Evolutionary conservation across 1,284 basidiomycete genomes (phyloP), one percentile per base, ranked within the genome.

Genomic region (Microbotryomycetes sp.): DNA sequence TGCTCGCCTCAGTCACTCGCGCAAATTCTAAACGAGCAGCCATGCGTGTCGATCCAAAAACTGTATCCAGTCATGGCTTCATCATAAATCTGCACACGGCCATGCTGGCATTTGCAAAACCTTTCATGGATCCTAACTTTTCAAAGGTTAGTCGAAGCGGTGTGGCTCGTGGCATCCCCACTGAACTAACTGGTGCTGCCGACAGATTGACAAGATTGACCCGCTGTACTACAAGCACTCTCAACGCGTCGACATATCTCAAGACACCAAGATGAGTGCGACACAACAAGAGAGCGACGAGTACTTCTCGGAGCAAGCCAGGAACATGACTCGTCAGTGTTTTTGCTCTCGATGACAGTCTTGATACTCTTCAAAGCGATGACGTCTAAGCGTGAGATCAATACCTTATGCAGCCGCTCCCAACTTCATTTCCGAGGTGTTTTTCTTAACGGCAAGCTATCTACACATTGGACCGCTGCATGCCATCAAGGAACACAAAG

Each of bases 341-440:
- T 46, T 46, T 15, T n/a, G 45, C 45, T 15, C n/a, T n/a, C n/a
- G n/a, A n/a, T n/a, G n/a, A n/a, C n/a, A n/a, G n/a, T n/a, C n/a
- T n/a, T n/a, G n/a, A n/a, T n/a, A n/a, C n/a, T n/a, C n/a, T n/a
- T n/a, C n/a, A n/a, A n/a, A n/a, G n/a, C n/a, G n/a, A n/a, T n/a
- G n/a, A n/a, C 31, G 16, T 55, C 19, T 2, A 57, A 9, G 6
- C 7, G 32, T 59, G 22, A 19, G n/a, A 55, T 29, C 29, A 23
- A 36, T 45, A 4, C 23, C 15, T 23, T 12, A n/a, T 7, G 6
- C n/a, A 23, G 22, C 82, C 6, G 82, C 69, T 1, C 68, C 88
- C 2, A 97, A 96, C 75, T 98, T 99, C 77, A 93, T 98, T 68
- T 92, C 93, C 1, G 88, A 97, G 58, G 84, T 96, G 14, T 98